Percentiles rank a stretch among this genome's conserved stretches.
Conservation (phyloP, 805 yeast genomes). For the Metschnikowia dekortorum region DNA sequence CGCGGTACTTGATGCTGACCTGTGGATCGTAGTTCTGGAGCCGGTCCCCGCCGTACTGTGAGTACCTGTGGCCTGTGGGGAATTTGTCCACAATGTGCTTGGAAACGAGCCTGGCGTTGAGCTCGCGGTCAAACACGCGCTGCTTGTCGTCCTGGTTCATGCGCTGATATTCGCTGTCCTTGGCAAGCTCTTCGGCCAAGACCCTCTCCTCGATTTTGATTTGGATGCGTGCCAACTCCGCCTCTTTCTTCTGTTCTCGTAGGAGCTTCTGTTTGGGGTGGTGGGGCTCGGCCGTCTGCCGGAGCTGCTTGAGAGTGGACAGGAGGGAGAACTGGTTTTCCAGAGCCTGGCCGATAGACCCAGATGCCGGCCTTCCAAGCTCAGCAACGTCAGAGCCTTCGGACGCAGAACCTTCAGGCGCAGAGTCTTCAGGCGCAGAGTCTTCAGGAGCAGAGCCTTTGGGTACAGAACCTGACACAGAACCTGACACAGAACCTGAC, state of each 20-base stretch:
- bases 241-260: slow-evolving; percentile 23
- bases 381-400: too few species aligned
- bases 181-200: slow-evolving; percentile 25
- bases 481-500: too few species aligned
- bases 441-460: too few species aligned
- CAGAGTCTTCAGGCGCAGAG: too few species aligned
- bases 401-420: too few species aligned
- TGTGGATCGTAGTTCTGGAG: slow-evolving; percentile 40
- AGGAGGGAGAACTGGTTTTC: slow-evolving; percentile 1
- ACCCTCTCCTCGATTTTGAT: slow-evolving; percentile 32
- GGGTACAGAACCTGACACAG: too few species aligned
- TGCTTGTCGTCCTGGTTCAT: slow-evolving; percentile 28
- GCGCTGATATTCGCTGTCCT: slow-evolving; percentile 23
- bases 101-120: slow-evolving; percentile 27
- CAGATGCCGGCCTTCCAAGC: too few species aligned
- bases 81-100: slow-evolving; percentile 23
- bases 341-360: background rate
- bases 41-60: slow-evolving; percentile 9
- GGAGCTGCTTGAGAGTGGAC: slow-evolving; percentile 15
- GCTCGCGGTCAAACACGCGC: slow-evolving; percentile 20
- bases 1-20: slow-evolving; percentile 55
- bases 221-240: slow-evolving; percentile 28
- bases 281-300: background rate
- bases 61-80: slow-evolving; percentile 7
- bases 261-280: slow-evolving; percentile 10